phyloP scores from a whole-genome alignment of 129 eudicot species.

The Lactuca saligna region DNA sequence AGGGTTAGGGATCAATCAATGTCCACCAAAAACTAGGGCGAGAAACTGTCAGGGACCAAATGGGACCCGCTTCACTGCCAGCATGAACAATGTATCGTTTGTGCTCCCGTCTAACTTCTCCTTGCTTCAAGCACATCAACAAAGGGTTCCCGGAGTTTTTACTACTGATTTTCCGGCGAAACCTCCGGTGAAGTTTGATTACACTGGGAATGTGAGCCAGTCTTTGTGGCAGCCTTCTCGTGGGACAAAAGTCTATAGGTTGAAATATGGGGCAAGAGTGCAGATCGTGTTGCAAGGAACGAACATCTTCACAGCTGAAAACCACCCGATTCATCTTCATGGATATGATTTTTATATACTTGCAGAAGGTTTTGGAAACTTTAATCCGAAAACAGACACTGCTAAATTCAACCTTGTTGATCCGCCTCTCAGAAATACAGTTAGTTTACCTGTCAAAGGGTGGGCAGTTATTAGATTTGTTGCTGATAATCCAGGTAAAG shows the following conservation, averaged over 20 bases:
- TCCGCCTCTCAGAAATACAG: conserved; percentile 92
- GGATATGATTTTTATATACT: conserved; percentile 92
- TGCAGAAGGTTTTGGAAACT: conserved; percentile 94
- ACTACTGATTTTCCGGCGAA: conserved; percentile 68
- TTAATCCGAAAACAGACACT: conserved; percentile 63
- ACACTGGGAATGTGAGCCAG: conserved; percentile 87
- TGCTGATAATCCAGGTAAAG: conserved; percentile 94
- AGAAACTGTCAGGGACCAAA: conserved; percentile 88
- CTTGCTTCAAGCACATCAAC: conserved; percentile 78
- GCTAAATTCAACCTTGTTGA: conserved; percentile 86
- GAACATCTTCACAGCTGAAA: conserved; percentile 79
- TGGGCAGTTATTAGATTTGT: conserved; percentile 94
- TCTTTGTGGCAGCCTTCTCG: conserved; percentile 77
- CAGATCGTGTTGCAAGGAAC: conserved; percentile 93
- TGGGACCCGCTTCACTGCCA: conserved; percentile 89
- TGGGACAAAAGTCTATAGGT: conserved; percentile 64
- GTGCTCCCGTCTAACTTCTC: conserved; percentile 78
- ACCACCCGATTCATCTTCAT: conserved; percentile 97
- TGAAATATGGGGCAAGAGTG: conserved; percentile 77
- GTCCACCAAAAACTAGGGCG: conserved; percentile 59
- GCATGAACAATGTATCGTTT: conserved; percentile 93
- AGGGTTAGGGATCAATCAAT: conserved; percentile 75
- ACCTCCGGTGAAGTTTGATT: conserved; percentile 81
- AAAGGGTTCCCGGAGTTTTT: conserved; percentile 76
- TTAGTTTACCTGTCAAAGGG: conserved; percentile 80